Conservation (phyloP, 2,329 filamentous ascomycete genomes). For the Emydomyces testavorans region DNA sequence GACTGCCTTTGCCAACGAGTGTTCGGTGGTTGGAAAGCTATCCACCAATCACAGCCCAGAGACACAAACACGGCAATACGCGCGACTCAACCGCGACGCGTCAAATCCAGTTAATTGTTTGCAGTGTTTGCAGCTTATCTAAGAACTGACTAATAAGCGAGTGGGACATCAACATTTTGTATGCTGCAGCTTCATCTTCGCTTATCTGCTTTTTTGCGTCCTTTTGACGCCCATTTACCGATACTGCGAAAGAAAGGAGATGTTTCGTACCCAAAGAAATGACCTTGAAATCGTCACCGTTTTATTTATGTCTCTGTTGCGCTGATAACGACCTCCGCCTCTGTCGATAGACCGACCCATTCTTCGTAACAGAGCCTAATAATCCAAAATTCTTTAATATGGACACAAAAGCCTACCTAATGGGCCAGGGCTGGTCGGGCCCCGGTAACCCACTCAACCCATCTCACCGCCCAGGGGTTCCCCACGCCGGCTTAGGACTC, state of each 20-base stretch:
- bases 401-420: constrained; percentile 74
- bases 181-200: too few relatives aligned
- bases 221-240: too few relatives aligned
- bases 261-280: too few relatives aligned
- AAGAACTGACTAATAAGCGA: too few relatives aligned
- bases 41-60: neutral
- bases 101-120: neutral
- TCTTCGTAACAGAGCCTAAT: neutral
- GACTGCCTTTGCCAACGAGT: too few relatives aligned
- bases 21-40: neutral
- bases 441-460: constrained; percentile 78
- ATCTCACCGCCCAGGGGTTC: constrained; percentile 33
- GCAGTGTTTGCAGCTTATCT: too few relatives aligned
- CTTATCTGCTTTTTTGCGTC: too few relatives aligned
- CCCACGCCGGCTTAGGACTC: constrained; percentile 60
- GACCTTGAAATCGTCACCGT: too few relatives aligned
- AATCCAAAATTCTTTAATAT: constrained; percentile 38
- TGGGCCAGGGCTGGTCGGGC: constrained; percentile 80
- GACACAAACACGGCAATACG: neutral
- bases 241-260: too few relatives aligned
- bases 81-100: neutral
- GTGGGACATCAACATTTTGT: too few relatives aligned
- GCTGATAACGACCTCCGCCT: neutral
- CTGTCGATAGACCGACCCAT: neutral
- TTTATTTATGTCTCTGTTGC: too few relatives aligned